These are phyloP conservation scores for Kodamaea lidongshanica DNA, from an alignment of 805 yeast genomes.

Conservation along the genomic window DNA sequence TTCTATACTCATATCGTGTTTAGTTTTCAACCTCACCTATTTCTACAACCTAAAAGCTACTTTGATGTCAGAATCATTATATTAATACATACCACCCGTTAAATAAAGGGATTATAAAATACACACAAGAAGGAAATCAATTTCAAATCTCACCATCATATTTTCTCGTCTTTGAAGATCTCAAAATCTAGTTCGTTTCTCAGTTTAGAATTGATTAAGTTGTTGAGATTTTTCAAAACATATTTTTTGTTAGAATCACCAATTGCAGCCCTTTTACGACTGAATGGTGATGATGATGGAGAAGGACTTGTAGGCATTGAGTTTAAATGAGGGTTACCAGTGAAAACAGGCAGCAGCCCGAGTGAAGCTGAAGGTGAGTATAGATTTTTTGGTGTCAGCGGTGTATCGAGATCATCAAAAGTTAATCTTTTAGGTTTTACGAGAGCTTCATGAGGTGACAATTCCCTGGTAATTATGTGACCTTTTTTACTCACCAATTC, in stretches of 20 bases:
- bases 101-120: not conserved
- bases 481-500: conserved; percentile 40
- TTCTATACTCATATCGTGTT: no score
- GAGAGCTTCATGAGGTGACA: conserved; percentile 25
- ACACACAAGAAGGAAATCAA: conserved; percentile 2
- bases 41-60: not conserved
- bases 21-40: not conserved
- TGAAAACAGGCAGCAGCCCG: conserved; percentile 3
- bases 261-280: conserved; percentile 5
- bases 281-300: conserved; percentile 5
- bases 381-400: no score
- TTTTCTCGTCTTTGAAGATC: conserved; percentile 8
- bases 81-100: conserved; percentile 2
- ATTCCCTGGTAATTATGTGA: conserved; percentile 21
- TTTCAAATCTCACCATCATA: conserved; percentile 1
- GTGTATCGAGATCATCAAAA: conserved; percentile 14
- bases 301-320: conserved; percentile 7
- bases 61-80: not conserved
- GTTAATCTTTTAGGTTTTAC: conserved; percentile 35
- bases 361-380: not conserved
- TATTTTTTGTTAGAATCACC: conserved; percentile 10
- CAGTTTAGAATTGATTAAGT: conserved; percentile 9
- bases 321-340: conserved; percentile 2
- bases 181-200: conserved; percentile 10
- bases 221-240: conserved; percentile 9